Base-by-base conservation (phyloP, 208 protist genomes). In the Trypanosoma platydactyli region DNA sequence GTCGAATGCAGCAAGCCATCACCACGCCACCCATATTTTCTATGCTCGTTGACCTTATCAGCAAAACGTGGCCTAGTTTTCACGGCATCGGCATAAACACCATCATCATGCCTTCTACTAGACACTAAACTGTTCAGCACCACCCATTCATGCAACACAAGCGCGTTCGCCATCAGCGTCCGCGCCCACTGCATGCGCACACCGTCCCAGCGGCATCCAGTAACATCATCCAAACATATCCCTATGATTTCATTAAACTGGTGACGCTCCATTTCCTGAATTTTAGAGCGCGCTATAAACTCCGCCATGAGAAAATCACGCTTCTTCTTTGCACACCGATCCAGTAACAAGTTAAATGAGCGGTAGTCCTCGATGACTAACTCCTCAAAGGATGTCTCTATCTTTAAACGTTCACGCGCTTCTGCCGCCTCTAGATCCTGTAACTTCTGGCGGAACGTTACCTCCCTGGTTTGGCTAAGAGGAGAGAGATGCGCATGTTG, bases 181-280 rank as follows among this genome's bases (percentile, higher is more conserved):
- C 50, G 62, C 41, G 58, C 5, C 48, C 62, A 67, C 42, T 58
- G 50, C 62, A 67, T 58, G n/a, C 62, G 62, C 40, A 67, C 62
- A 45, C 62, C 38, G 35, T 67, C 62, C 50, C 50, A 57, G 20
- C 62, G 50, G 24, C 62, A 58, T 3, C 62, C 62, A 0, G 33
- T 50, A 15, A 67, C 11, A 58, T 67, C 62, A 16, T 50, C 62
- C 20, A 67, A 22, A 67, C 30, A 53, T 12, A 22, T 24, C 62
- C 22, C 22, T n/a, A 67, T 3, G 44, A 67, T 67, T 11, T 45
- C 35, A 16, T 49, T 55, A 50, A 58, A 67, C 22, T 58, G 33
- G 16, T 0, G 30, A 30, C 20, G 5, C 30, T 67, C 62, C 20
- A 58, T 48, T 18, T 41, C 50, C 7, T 1, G 16, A 41, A 67